These are phyloP conservation scores for Globisporangium megalacanthum DNA, from an alignment of 352 stramenopile species.

Conservation along the genomic window DNA sequence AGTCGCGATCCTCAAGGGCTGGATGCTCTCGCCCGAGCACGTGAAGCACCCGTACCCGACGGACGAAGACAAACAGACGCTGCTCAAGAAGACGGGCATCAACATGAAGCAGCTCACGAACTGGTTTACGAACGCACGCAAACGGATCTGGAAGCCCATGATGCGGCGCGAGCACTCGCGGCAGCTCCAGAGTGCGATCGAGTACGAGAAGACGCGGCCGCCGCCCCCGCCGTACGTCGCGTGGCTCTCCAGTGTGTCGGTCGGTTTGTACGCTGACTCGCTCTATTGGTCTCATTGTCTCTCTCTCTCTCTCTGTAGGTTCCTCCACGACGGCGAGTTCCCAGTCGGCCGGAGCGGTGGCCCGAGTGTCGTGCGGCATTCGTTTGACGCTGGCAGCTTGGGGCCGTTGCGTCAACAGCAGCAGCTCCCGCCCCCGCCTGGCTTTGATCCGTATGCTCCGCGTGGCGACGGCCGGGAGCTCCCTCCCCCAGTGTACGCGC, in stretches of 20 bases:
- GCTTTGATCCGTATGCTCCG: slow-evolving; percentile 14
- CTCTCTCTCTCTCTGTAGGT: slow-evolving; percentile 6
- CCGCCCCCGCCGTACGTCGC: slow-evolving; percentile 15
- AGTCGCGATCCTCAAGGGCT: slow-evolving; percentile 81
- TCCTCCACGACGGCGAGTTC: slow-evolving; percentile 26
- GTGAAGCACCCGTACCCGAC: slow-evolving; percentile 89
- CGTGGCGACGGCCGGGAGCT: slow-evolving; percentile 10
- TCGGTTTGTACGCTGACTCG: too few relatives aligned
- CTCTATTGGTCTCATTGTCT: neutral
- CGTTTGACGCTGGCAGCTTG: slow-evolving; percentile 63
- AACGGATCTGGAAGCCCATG: slow-evolving; percentile 89
- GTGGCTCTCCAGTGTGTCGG: neutral
- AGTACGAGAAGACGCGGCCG: slow-evolving; percentile 54
- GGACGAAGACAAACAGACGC: slow-evolving; percentile 88
- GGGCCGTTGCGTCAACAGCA: slow-evolving; percentile 17
- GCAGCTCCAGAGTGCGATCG: slow-evolving; percentile 65
- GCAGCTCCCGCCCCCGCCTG: slow-evolving; percentile 4
- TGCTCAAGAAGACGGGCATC: slow-evolving; percentile 86
- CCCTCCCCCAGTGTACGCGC: slow-evolving; percentile 6
- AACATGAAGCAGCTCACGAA: slow-evolving; percentile 91
- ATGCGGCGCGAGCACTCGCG: slow-evolving; percentile 81
- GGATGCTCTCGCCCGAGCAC: slow-evolving; percentile 87
- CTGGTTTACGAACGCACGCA: slow-evolving; percentile 88
- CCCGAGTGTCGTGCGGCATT: slow-evolving; percentile 35
- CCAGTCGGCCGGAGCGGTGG: slow-evolving; percentile 22